Evolutionary conservation across 352 stramenopile genomes (phyloP).

Genomic region (Thalassiosira mediterranea): DNA sequence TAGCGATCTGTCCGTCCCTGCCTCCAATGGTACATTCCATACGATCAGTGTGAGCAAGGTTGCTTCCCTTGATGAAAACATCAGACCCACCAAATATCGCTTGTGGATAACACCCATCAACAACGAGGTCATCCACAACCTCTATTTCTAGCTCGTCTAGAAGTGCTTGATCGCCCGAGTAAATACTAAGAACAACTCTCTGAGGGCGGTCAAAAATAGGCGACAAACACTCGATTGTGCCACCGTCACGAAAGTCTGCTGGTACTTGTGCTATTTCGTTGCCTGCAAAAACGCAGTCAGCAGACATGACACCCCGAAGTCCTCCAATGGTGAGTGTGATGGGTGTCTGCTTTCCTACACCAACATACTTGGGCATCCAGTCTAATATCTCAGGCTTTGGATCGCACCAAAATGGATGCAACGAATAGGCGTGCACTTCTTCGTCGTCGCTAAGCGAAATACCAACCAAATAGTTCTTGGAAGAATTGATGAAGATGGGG

Average conservation of each 20-base stretch:
- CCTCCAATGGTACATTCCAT: constrained; percentile 30
- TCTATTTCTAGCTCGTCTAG: constrained; percentile 14
- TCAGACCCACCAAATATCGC: constrained; percentile 26
- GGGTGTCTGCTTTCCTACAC: constrained; percentile 12
- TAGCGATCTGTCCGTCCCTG: neutral
- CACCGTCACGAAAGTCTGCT: neutral
- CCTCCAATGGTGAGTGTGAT: constrained; percentile 11
- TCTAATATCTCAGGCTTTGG: constrained; percentile 10
- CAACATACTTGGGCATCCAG: constrained; percentile 20
- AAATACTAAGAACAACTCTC: constrained; percentile 24
- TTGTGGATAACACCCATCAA: constrained; percentile 12
- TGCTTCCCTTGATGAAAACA: constrained; percentile 25
- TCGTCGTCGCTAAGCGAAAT: constrained; percentile 8
- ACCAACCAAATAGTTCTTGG: constrained; percentile 12
- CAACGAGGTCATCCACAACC: constrained; percentile 21
- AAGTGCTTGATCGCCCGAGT: constrained; percentile 3
- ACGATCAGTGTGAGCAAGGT: constrained; percentile 22
- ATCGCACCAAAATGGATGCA: constrained; percentile 33
- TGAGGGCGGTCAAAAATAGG: constrained; percentile 21
- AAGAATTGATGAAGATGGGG: constrained; percentile 1
- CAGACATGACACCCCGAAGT: neutral
- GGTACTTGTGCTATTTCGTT: neutral
- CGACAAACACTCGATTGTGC: constrained; percentile 19
- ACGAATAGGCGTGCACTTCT: neutral
- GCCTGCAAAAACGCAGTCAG: constrained; percentile 25